These are phyloP conservation scores for Pseudocercospora fuligena DNA, from an alignment of 2,329 filamentous ascomycete genomes.

Conservation along the genomic window DNA sequence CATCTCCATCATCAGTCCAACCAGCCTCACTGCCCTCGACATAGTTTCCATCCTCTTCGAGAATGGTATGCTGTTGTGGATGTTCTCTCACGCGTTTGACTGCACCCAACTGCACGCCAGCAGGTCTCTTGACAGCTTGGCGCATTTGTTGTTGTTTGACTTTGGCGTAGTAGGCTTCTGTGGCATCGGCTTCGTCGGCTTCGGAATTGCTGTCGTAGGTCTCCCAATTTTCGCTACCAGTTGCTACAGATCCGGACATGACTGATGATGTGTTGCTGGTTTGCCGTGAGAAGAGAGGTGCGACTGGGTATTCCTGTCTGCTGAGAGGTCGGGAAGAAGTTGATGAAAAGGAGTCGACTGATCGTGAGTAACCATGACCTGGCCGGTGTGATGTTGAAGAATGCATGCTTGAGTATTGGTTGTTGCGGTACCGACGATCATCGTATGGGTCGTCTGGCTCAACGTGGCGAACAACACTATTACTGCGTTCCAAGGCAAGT, in stretches of 20 bases:
- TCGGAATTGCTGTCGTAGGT: conserved; percentile 75
- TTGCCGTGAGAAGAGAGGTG: conserved; percentile 40
- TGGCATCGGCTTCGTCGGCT: conserved; percentile 64
- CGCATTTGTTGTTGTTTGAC: conserved; percentile 66
- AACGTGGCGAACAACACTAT: conserved; percentile 64
- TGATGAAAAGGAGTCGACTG: conserved; percentile 34
- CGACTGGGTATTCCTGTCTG: conserved; percentile 33
- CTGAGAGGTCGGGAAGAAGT: conserved; percentile 36
- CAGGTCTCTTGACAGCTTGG: conserved; percentile 32
- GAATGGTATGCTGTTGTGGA: conserved; percentile 25
- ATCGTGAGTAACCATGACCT: conserved; percentile 23
- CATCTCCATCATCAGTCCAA: conserved; percentile 44
- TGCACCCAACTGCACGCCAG: conserved; percentile 25
- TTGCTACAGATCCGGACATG: conserved; percentile 35
- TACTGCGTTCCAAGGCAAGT: conserved; percentile 56
- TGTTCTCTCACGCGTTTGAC: conserved; percentile 35
- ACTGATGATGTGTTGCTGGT: conserved; percentile 42
- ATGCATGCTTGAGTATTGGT: conserved; percentile 29
- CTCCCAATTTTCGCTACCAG: conserved; percentile 94
- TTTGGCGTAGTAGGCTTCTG: conserved; percentile 80
- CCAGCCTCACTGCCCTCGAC: conserved; percentile 41
- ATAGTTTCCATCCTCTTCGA: conserved; percentile 30
- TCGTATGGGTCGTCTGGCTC: conserved; percentile 86
- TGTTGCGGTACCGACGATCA: conserved; percentile 52
- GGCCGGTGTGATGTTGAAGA: conserved; percentile 19